These are phyloP conservation scores for Eutypella sp. DNA, from an alignment of 2,329 filamentous ascomycete species.

Conservation along the genomic window DNA sequence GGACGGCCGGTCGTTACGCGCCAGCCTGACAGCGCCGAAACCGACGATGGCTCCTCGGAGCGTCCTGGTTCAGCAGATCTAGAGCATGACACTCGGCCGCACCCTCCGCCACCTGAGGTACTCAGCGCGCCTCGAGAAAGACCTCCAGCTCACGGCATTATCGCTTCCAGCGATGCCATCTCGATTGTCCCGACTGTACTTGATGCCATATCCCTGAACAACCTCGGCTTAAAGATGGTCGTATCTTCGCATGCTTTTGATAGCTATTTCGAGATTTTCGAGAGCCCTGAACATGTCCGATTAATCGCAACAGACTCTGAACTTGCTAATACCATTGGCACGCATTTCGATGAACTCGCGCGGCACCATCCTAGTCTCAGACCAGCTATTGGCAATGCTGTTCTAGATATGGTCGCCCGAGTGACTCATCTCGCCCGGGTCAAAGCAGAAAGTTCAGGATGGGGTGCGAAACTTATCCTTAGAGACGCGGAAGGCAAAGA, in stretches of 20 bases:
- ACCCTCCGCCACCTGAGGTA: conserved; percentile 48
- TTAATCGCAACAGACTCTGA: conserved; percentile 70
- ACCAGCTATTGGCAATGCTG: conserved; percentile 73
- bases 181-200: conserved; percentile 81
- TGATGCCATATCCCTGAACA: conserved; percentile 90
- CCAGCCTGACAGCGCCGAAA: conserved; percentile 27
- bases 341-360: conserved; percentile 87
- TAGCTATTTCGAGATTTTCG: conserved; percentile 92
- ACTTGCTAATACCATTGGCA: conserved; percentile 69
- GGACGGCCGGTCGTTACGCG: conserved; percentile 40
- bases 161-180: conserved; percentile 86
- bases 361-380: conserved; percentile 87
- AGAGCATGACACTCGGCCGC: conserved; percentile 37
- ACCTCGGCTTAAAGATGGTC: conserved; percentile 81
- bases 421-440: conserved; percentile 69
- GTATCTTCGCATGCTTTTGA: conserved; percentile 76
- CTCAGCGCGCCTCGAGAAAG: conserved; percentile 40
- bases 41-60: conserved; percentile 32
- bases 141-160: conserved; percentile 63
- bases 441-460: conserved; percentile 63
- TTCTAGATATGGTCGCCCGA: conserved; percentile 82
- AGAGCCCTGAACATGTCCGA: conserved; percentile 83
- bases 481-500: conserved; percentile 53
- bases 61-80: conserved; percentile 34
- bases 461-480: conserved; percentile 75